Evolutionary conservation across 2,329 filamentous ascomycete genomes (phyloP).

Genomic region (Tolypocladium cylindrosporum): DNA sequence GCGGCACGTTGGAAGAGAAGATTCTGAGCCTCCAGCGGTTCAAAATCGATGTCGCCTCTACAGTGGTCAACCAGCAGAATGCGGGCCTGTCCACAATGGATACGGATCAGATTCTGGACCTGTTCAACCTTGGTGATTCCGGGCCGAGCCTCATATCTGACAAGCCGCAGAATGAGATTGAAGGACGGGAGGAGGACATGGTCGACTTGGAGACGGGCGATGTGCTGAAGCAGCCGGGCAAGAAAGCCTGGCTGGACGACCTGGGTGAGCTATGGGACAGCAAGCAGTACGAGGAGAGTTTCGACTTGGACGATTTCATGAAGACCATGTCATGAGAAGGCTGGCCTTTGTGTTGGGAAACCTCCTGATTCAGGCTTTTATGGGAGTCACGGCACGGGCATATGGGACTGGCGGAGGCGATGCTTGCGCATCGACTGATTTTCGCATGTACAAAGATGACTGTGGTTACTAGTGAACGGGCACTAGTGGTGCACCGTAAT

Average conservation of each 20-base stretch:
- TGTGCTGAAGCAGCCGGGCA: slow-evolving; percentile 86
- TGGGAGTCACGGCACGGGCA: background rate
- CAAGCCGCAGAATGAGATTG: slow-evolving; percentile 46
- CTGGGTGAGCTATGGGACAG: slow-evolving; percentile 96
- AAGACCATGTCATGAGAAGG: slow-evolving; percentile 67
- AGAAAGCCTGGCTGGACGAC: slow-evolving; percentile 93
- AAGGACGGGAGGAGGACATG: slow-evolving; percentile 70
- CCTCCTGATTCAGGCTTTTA: background rate
- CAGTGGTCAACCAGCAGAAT: slow-evolving; percentile 98
- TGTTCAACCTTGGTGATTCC: slow-evolving; percentile 83
- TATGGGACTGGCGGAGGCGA: background rate
- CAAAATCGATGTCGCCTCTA: slow-evolving; percentile 97
- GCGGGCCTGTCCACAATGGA: slow-evolving; percentile 92
- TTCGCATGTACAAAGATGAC: background rate
- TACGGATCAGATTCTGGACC: slow-evolving; percentile 92
- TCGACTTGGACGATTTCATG: slow-evolving; percentile 90
- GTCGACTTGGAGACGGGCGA: slow-evolving; percentile 89
- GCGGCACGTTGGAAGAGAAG: slow-evolving; percentile 96
- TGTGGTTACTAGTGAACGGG: background rate
- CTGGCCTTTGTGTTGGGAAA: background rate
- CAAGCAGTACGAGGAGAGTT: slow-evolving; percentile 95
- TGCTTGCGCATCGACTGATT: background rate
- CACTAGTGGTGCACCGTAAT: background rate
- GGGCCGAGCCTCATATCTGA: slow-evolving; percentile 56
- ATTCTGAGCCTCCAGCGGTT: slow-evolving; percentile 96